A percentile compares a stretch with the other conserved stretches of the same genome.
Evolutionary conservation across 2,329 filamentous ascomycete species (phyloP).

Genomic region (Phialophora chinensis): DNA sequence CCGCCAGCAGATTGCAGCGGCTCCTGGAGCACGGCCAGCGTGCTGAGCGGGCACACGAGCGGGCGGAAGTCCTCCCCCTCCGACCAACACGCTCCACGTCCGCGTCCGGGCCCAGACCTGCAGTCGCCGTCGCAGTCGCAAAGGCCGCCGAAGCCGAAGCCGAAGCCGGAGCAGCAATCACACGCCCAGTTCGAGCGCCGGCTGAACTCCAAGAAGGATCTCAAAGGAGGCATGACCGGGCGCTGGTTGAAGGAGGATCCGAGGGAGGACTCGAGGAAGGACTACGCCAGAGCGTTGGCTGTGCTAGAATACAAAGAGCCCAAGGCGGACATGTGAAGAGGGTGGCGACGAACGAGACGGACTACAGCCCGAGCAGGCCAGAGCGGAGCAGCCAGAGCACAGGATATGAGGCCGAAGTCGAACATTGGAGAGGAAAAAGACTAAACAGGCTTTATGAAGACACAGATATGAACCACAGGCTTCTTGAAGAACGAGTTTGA

Average conservation of each 20-base stretch:
- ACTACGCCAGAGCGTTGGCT: background rate
- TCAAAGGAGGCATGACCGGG: background rate
- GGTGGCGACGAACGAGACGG: background rate
- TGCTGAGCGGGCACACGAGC: constrained; percentile 22
- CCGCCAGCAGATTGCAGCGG: background rate
- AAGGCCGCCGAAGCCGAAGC: background rate
- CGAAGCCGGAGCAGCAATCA: background rate
- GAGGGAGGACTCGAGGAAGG: background rate
- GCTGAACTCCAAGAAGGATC: constrained; percentile 3
- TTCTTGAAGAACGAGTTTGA: too few relatives aligned
- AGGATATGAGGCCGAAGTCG: too few relatives aligned
- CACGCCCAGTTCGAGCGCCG: background rate
- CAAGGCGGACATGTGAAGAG: background rate
- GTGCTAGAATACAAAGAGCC: background rate
- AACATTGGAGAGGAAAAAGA: too few relatives aligned
- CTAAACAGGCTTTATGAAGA: too few relatives aligned
- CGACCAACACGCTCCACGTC: background rate
- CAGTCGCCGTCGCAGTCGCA: background rate
- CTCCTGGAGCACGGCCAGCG: constrained; percentile 25
- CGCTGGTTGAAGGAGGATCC: constrained; percentile 8
- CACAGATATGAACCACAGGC: too few relatives aligned
- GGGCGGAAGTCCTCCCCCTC: background rate
- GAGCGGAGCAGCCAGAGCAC: too few relatives aligned
- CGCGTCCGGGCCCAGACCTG: background rate
- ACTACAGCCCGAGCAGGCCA: background rate